Evolutionary conservation across 306 rosid genomes (phyloP).

Genomic region (Prunus mume): DNA sequence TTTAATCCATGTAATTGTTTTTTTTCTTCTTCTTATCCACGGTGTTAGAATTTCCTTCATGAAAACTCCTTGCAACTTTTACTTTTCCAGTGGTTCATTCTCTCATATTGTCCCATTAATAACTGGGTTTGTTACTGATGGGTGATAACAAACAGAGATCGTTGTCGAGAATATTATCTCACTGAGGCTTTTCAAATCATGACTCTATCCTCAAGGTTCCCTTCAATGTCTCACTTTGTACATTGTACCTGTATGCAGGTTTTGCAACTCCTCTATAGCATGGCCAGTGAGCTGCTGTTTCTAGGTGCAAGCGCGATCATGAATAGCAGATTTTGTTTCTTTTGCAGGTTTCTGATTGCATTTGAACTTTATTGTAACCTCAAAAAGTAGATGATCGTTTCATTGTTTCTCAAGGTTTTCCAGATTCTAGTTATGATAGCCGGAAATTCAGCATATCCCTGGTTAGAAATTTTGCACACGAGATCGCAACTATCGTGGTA

Average conservation of each 20-base stretch:
- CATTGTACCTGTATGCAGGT: constrained; percentile 44
- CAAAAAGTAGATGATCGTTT: constrained; percentile 6
- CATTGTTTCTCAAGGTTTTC: constrained; percentile 9
- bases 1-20: not conserved
- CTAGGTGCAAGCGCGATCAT: constrained; percentile 25
- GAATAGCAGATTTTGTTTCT: constrained; percentile 38
- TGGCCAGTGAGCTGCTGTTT: constrained; percentile 22
- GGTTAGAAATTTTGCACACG: not conserved
- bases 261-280: constrained; percentile 88
- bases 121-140: not conserved
- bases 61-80: not conserved
- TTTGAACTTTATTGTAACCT: constrained; percentile 28
- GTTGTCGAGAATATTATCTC: not conserved
- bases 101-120: not conserved
- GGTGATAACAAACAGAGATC: not conserved
- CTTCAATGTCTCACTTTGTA: constrained; percentile 16
- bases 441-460: constrained; percentile 6
- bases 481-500: not conserved
- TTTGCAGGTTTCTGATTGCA: constrained; percentile 30
- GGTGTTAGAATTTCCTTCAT: not conserved
- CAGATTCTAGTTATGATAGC: constrained; percentile 4
- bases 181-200: not conserved
- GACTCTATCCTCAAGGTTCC: not conserved
- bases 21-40: not conserved
- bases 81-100: not conserved